phyloP scores from a whole-genome alignment of 2,329 filamentous ascomycete genomes.

The Pseudopithomyces maydicus region DNA sequence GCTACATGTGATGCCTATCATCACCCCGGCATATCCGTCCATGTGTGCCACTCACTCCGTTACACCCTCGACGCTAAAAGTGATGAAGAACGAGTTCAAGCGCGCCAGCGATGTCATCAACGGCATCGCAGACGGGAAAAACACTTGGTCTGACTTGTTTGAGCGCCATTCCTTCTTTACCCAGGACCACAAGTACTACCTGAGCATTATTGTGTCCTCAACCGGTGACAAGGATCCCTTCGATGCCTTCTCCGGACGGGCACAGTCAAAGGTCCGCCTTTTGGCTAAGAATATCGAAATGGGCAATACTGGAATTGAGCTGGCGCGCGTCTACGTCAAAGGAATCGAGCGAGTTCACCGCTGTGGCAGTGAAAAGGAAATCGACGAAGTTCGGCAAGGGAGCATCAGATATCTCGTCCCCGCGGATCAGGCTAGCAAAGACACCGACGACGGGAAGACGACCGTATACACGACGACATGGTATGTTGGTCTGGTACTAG shows the following conservation, averaged over 20 bases:
- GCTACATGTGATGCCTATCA: slow-evolving; percentile 95
- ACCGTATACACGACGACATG: slow-evolving; percentile 86
- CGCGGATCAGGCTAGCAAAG: slow-evolving; percentile 45
- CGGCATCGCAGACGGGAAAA: slow-evolving; percentile 76
- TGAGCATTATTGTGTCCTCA: slow-evolving; percentile 83
- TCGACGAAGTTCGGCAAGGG: slow-evolving; percentile 66
- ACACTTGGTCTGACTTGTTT: slow-evolving; percentile 87
- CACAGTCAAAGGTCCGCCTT: slow-evolving; percentile 90
- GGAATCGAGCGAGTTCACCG: slow-evolving; percentile 83
- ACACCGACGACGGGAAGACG: slow-evolving; percentile 40
- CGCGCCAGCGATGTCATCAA: slow-evolving; percentile 78
- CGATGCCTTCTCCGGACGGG: slow-evolving; percentile 85
- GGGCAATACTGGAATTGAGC: slow-evolving; percentile 72
- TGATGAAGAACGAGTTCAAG: slow-evolving; percentile 82
- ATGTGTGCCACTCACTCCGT: slow-evolving; percentile 99
- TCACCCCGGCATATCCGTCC: slow-evolving; percentile 94
- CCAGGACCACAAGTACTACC: slow-evolving; percentile 90
- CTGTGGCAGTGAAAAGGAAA: slow-evolving; percentile 66
- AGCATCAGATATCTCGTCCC: slow-evolving; percentile 65
- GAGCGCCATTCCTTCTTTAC: slow-evolving; percentile 93
- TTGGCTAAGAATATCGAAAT: slow-evolving; percentile 83
- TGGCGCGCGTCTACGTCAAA: slow-evolving; percentile 92
- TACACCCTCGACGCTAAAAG: slow-evolving; percentile 79
- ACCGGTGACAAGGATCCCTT: slow-evolving; percentile 79
- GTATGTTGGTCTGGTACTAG: slow-evolving; percentile 87